Evolutionary conservation across 2,329 filamentous ascomycete species (phyloP), one percentile per base, ranked within the genome.

Genomic region (Thielaviopsis ethacetica): DNA sequence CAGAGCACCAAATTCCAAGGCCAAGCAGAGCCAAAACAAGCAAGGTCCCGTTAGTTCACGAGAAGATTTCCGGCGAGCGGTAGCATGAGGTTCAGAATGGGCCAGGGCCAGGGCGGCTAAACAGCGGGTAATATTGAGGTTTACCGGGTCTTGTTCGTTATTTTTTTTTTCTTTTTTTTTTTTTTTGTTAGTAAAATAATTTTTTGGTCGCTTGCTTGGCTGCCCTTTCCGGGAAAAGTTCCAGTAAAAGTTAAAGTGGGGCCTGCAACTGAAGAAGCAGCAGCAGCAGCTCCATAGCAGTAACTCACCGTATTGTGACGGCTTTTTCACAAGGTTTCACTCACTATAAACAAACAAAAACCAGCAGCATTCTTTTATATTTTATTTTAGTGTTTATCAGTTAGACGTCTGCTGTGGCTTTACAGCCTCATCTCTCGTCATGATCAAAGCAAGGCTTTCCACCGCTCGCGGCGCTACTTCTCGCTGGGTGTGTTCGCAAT

Each of bases 391-490:
- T 21, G n/a, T 17, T 49, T 10, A 49, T 49, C 9, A 10, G 2
- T 49, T 3, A 49, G n/a, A 4, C 19, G 17, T n/a, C 7, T 34
- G n/a, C n/a, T 21, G 38, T n/a, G 3, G 13, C 49, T 58, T 26
- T 15, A 30, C 30, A 41, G 44, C 50, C 38, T 30, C 34, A 59
- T 56, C 52, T 27, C 21, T n/a, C 3, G 57, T 22, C 15, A 63
- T 61, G 62, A 57, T 63, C 12, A 63, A 63, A 63, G 62, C 60
- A n/a, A 50, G 57, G 13, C 22, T 59, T 15, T 49, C 57, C 38
- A 27, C 47, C n/a, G 38, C 54, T 41, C 49, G 51, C 34, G 22
- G 47, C 26, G 53, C 60, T 41, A 21, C 34, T 51, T 52, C 34
- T 51, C 47, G 30, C 21, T 59, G 47, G 54, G 26, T 61, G 15